phyloP scores from a whole-genome alignment of 2,329 filamentous ascomycete genomes.

The Dothistroma septosporum region DNA sequence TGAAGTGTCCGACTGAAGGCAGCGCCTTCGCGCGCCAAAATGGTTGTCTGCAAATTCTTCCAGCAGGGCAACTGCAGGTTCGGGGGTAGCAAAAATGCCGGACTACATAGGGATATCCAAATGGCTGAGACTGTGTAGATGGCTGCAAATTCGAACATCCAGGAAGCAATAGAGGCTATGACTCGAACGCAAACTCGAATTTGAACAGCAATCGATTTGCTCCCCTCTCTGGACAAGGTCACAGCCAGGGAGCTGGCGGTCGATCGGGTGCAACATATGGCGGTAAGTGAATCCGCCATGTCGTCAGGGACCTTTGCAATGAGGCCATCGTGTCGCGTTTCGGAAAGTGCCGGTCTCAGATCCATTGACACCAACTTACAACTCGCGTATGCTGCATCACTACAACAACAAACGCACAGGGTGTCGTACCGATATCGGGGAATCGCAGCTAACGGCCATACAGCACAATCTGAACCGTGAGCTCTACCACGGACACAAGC shows the following conservation, averaged over 20 bases:
- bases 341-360: neutral
- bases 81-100: conserved; percentile 49
- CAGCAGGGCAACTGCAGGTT: conserved; percentile 62
- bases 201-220: conserved; percentile 55
- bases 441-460: conserved; percentile 1
- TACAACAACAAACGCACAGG: conserved; percentile 4
- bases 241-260: conserved; percentile 23
- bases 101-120: neutral
- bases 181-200: conserved; percentile 39
- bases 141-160: conserved; percentile 59
- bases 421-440: neutral
- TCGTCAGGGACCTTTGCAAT: neutral
- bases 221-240: conserved; percentile 40
- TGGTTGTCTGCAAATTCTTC: conserved; percentile 58
- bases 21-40: neutral
- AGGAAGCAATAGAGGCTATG: conserved; percentile 27
- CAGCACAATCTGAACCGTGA: conserved; percentile 2
- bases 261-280: conserved; percentile 22
- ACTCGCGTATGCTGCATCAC: neutral
- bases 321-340: neutral
- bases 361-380: neutral
- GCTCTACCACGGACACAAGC: neutral
- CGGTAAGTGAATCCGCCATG: conserved; percentile 11
- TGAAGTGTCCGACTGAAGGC: neutral
- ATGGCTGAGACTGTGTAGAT: conserved; percentile 39